phyloP scores from a whole-genome alignment of 805 yeast genomes.

The Yamadazyma sp. region DNA sequence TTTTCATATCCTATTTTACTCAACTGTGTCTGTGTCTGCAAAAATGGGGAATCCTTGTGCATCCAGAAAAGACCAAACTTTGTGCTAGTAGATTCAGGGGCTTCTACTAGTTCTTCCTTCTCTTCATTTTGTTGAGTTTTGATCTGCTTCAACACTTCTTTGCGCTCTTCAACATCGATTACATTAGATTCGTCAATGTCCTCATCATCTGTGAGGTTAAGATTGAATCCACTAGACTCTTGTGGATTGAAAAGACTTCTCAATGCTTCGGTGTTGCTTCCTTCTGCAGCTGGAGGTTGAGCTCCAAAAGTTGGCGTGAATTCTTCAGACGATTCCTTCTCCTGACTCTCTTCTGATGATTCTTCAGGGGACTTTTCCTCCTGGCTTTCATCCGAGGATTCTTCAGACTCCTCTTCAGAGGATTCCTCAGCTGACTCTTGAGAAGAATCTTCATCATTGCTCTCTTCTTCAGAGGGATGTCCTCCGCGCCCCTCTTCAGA shows the following conservation, averaged over 20 bases:
- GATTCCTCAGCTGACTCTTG: no score
- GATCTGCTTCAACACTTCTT: slow-evolving; percentile 29
- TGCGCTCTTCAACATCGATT: slow-evolving; percentile 18
- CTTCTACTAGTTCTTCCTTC: slow-evolving; percentile 16
- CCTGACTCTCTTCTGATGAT: slow-evolving; percentile 2
- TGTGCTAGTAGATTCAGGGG: slow-evolving; percentile 7
- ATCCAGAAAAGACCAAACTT: slow-evolving; percentile 68
- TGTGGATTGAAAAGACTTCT: slow-evolving; percentile 56
- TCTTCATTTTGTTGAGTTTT: slow-evolving; percentile 22
- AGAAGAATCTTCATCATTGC: not conserved
- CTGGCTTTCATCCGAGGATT: no score
- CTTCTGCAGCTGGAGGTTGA: slow-evolving; percentile 5
- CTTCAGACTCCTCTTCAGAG: no score
- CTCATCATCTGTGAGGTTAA: slow-evolving; percentile 39
- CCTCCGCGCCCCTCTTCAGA: no score
- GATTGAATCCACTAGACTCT: slow-evolving; percentile 31
- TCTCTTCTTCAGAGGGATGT: slow-evolving; percentile 13
- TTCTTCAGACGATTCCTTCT: slow-evolving; percentile 46
- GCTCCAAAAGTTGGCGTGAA: slow-evolving; percentile 56
- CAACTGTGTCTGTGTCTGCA: slow-evolving; percentile 80
- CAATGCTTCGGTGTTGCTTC: slow-evolving; percentile 53
- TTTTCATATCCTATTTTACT: slow-evolving; percentile 48
- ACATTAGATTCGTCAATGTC: slow-evolving; percentile 40
- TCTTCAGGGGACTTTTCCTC: no score
- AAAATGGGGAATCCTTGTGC: slow-evolving; percentile 82